phyloP scores from a whole-genome alignment of 2,329 filamentous ascomycete species.

The Trichoderma guizhouense region DNA sequence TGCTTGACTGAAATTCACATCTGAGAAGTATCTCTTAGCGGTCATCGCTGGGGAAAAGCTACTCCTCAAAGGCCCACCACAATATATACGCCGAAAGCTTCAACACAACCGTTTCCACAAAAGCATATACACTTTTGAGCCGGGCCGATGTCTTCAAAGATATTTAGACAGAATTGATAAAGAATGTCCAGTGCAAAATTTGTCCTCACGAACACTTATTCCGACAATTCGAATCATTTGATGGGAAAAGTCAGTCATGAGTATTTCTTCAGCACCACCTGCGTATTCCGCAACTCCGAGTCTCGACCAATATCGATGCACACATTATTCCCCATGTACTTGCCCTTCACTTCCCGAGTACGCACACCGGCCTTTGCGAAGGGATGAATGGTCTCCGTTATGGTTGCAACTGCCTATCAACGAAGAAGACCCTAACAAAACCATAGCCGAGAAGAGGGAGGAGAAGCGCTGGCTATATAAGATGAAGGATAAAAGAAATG shows the following conservation, averaged over 20 bases:
- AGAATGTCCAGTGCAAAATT: fast-evolving
- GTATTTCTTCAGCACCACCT: not conserved
- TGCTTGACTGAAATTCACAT: not conserved
- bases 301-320: not conserved
- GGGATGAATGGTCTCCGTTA: not conserved
- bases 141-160: not conserved
- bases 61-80: not conserved
- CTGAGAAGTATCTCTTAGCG: not conserved
- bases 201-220: not conserved
- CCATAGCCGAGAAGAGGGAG: not conserved
- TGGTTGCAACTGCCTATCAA: not conserved
- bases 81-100: not conserved
- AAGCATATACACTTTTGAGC: not conserved
- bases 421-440: not conserved
- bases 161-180: not conserved
- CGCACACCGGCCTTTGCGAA: not conserved
- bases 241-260: not conserved
- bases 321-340: not conserved
- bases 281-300: not conserved
- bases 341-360: not conserved
- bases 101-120: not conserved
- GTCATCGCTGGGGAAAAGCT: not conserved
- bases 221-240: not conserved
- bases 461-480: not conserved
- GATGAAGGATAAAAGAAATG: not conserved